Evolutionary conservation across 129 eudicot species (phyloP).

Genomic region (Ambrosia artemisiifolia): DNA sequence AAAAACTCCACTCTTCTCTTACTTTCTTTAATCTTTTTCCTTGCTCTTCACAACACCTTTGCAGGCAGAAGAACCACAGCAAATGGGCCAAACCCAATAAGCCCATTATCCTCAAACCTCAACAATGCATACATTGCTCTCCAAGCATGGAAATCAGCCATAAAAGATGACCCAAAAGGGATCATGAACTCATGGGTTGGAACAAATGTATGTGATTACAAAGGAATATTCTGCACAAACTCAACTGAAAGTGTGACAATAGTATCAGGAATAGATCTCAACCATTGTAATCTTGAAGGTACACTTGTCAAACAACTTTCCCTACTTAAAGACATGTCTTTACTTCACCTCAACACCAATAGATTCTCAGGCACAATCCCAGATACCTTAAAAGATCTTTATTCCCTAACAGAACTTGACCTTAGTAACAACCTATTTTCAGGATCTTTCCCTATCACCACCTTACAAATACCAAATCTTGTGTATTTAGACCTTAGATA

Average conservation of each 20-base stretch:
- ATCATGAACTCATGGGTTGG: constrained; percentile 58
- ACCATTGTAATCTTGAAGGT: constrained; percentile 71
- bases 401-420: constrained; percentile 72
- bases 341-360: constrained; percentile 76
- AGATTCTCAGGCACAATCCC: constrained; percentile 71
- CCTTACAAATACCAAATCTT: constrained; percentile 56
- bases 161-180: constrained; percentile 61
- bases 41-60: constrained; percentile 8
- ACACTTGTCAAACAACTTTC: constrained; percentile 63
- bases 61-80: constrained; percentile 13
- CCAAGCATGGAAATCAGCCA: constrained; percentile 74
- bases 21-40: constrained; percentile 23
- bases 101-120: constrained; percentile 15
- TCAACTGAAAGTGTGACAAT: background rate
- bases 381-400: constrained; percentile 42
- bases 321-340: constrained; percentile 50
- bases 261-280: constrained; percentile 53
- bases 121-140: constrained; percentile 62
- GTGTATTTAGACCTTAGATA: constrained; percentile 70
- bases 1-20: constrained; percentile 14
- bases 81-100: constrained; percentile 10
- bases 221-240: constrained; percentile 58
- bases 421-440: constrained; percentile 77
- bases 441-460: constrained; percentile 59
- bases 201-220: constrained; percentile 61